Evolutionary conservation across 2,329 filamentous ascomycete species (phyloP).

Genomic region (Daldinia sp.): DNA sequence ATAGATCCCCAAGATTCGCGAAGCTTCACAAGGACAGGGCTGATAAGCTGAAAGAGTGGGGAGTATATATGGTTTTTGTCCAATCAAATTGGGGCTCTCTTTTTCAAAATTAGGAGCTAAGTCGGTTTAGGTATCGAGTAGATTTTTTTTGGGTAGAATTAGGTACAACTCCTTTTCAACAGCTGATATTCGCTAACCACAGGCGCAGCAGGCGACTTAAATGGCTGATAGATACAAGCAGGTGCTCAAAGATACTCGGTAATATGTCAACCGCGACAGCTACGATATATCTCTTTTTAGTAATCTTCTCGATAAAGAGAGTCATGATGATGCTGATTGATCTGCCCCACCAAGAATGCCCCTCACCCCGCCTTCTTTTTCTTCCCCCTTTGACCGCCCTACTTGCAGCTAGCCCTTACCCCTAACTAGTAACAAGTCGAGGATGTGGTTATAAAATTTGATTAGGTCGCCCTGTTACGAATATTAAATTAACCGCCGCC

Average conservation of each 20-base stretch:
- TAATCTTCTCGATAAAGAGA: background rate
- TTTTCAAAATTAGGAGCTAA: background rate
- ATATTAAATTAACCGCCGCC: conserved; percentile 11
- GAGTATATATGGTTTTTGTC: background rate
- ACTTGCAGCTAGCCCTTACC: no score
- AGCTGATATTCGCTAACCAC: background rate
- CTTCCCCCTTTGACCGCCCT: conserved; percentile 19
- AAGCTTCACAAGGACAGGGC: conserved; percentile 42
- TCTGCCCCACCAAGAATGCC: conserved; percentile 33
- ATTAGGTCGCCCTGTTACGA: conserved; percentile 15
- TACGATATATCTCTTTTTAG: background rate
- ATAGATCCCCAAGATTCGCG: conserved; percentile 43
- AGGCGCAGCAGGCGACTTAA: background rate
- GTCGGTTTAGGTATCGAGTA: background rate
- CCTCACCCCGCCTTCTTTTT: conserved; percentile 34
- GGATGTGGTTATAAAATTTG: conserved; percentile 1
- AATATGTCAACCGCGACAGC: background rate
- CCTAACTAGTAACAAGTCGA: conserved; percentile 11
- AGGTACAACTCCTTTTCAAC: background rate
- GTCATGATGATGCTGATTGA: background rate
- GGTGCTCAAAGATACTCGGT: no score
- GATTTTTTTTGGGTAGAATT: background rate
- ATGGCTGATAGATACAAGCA: background rate
- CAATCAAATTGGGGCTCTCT: conserved; percentile 11
- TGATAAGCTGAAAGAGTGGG: conserved; percentile 35